These are phyloP conservation scores for Plantago elongata DNA, from an alignment of 257 asterid genomes.

Conservation along the genomic window DNA sequence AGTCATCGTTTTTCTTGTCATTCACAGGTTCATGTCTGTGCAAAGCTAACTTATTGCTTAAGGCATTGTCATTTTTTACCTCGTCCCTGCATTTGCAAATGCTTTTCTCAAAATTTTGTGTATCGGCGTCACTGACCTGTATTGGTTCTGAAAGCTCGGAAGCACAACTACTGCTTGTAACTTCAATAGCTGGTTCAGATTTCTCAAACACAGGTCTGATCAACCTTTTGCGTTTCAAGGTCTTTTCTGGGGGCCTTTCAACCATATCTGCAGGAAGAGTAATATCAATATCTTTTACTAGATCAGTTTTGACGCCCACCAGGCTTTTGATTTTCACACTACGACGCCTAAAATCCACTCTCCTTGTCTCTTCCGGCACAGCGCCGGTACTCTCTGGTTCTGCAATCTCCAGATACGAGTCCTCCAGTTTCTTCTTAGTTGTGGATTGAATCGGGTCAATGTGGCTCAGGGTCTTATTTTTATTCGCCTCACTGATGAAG, in stretches of 20 bases:
- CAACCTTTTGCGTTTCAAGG: conserved; percentile 48
- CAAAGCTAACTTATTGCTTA: not conserved
- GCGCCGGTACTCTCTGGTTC: conserved; percentile 26
- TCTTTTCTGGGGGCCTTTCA: conserved; percentile 23
- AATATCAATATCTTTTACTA: conserved; percentile 15
- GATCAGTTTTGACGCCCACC: conserved; percentile 19
- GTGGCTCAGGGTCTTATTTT: conserved; percentile 22
- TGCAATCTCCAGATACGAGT: conserved; percentile 9
- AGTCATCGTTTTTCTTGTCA: conserved; percentile 17
- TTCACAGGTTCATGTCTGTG: conserved; percentile 9
- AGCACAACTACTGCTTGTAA: conserved; percentile 12
- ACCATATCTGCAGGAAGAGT: conserved; percentile 24
- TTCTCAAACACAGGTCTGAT: conserved; percentile 49
- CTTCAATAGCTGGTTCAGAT: conserved; percentile 18
- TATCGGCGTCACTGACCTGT: conserved; percentile 20
- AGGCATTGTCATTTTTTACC: conserved; percentile 2
- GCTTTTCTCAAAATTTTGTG: conserved; percentile 17
- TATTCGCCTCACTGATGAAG: conserved; percentile 21
- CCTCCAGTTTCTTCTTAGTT: conserved; percentile 20
- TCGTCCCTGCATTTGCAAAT: conserved; percentile 13
- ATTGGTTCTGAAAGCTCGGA: conserved; percentile 19
- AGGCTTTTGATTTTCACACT: conserved; percentile 36
- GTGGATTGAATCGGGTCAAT: conserved; percentile 18
- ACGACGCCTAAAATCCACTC: conserved; percentile 60
- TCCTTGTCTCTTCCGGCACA: conserved; percentile 47